Percentiles rank a stretch among this genome's conserved stretches.
Conservation (phyloP, 2,329 filamentous ascomycete genomes). For the Penicillium corylophilum region DNA sequence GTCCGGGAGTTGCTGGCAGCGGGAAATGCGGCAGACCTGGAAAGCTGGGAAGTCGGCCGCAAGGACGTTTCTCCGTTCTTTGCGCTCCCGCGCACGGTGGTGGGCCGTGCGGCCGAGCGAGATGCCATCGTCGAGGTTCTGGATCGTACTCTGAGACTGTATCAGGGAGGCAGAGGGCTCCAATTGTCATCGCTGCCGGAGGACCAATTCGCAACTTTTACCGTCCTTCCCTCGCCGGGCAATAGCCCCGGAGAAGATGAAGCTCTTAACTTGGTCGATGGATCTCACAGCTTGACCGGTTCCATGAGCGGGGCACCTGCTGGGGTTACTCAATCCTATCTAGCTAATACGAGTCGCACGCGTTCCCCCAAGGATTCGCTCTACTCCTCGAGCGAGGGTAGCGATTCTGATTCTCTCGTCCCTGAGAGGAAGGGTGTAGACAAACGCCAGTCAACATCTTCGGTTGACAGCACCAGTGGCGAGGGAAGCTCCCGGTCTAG, state of each 20-base stretch:
- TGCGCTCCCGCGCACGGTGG: not conserved
- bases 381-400: not conserved
- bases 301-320: not conserved
- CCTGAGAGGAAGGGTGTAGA: not conserved
- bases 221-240: not conserved
- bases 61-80: not conserved
- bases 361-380: not conserved
- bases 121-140: conserved; percentile 1
- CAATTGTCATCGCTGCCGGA: conserved; percentile 1
- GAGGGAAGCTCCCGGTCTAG: not conserved
- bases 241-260: not conserved
- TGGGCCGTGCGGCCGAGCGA: not conserved
- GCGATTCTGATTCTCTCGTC: not conserved
- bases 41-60: not conserved
- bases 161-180: not conserved
- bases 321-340: not conserved
- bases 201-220: not conserved
- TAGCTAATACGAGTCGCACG: not conserved
- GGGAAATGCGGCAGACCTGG: not conserved
- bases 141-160: not conserved
- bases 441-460: not conserved
- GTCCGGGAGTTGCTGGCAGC: not conserved
- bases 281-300: not conserved
- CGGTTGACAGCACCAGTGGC: not conserved
- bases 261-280: not conserved